Evolutionary conservation across 1,284 basidiomycete genomes (phyloP).

Genomic region (Tilletia horrida): DNA sequence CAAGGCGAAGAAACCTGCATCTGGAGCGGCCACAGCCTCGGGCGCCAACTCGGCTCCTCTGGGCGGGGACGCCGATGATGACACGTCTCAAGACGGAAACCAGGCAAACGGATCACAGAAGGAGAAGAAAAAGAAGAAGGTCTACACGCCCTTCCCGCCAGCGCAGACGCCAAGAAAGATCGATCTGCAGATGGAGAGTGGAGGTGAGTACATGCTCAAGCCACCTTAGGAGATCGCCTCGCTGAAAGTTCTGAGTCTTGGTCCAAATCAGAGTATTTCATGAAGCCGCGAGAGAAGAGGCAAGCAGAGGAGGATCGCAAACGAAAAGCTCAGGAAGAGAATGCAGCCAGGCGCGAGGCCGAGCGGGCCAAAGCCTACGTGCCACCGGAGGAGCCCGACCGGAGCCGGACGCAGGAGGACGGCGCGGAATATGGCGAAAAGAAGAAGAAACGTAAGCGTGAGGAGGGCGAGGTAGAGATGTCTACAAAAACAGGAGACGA

Average conservation of each 20-base stretch:
- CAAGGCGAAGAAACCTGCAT: constrained; percentile 65
- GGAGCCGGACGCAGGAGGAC: constrained; percentile 28
- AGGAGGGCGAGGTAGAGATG: background rate
- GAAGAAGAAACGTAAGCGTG: constrained; percentile 19
- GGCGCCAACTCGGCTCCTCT: constrained; percentile 20
- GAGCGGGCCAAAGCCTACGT: constrained; percentile 30
- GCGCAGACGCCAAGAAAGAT: constrained; percentile 89
- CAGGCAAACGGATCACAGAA: constrained; percentile 11
- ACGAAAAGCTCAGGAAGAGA: constrained; percentile 67
- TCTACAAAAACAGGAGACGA: constrained; percentile 19
- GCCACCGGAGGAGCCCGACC: constrained; percentile 49
- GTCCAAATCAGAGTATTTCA: constrained; percentile 75
- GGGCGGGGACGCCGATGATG: constrained; percentile 18
- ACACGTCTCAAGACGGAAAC: constrained; percentile 12
- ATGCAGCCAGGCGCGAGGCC: constrained; percentile 57
- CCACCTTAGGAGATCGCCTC: background rate
- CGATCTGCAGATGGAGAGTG: constrained; percentile 88
- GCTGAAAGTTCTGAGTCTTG: background rate
- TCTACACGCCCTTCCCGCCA: constrained; percentile 99
- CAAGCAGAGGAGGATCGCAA: constrained; percentile 56
- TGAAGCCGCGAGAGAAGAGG: constrained; percentile 74
- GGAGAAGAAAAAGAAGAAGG: constrained; percentile 69
- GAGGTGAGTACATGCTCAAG: constrained; percentile 49
- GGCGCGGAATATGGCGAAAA: constrained; percentile 39
- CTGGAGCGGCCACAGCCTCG: constrained; percentile 28